Evolutionary conservation across 257 asterid genomes (phyloP).

Genomic region (Capsicum baccatum): DNA sequence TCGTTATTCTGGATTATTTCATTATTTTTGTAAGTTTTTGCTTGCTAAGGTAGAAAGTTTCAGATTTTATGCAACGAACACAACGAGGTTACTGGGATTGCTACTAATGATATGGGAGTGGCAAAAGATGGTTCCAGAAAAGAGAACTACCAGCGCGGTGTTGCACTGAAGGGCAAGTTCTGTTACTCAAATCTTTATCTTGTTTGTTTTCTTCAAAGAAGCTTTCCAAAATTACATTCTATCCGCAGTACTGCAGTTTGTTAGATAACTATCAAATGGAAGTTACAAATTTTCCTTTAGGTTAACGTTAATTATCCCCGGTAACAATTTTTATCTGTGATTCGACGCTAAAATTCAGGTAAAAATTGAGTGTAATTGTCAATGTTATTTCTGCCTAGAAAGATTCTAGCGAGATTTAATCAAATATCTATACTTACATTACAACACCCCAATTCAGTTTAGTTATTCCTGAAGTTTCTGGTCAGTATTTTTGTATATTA

Average conservation of each 20-base stretch:
- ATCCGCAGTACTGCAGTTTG: not conserved
- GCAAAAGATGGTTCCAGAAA: constrained; percentile 85
- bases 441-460: not conserved
- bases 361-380: constrained; percentile 10
- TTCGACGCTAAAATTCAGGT: not conserved
- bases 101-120: constrained; percentile 98
- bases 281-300: not conserved
- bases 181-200: not conserved
- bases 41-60: constrained; percentile 24
- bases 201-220: not conserved
- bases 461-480: constrained; percentile 5
- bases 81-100: constrained; percentile 83
- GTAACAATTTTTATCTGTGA: not conserved
- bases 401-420: not conserved
- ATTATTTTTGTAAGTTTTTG: constrained; percentile 29
- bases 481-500: not conserved
- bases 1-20: constrained; percentile 19
- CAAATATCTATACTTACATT: constrained; percentile 20
- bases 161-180: constrained; percentile 81
- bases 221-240: not conserved
- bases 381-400: not conserved
- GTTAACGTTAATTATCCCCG: not conserved
- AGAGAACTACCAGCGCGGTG: constrained; percentile 89
- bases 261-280: constrained; percentile 12
- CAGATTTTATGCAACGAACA: constrained; percentile 72